Base-by-base conservation (phyloP, 768 basidiomycete species). In the Auricularia sp. region DNA sequence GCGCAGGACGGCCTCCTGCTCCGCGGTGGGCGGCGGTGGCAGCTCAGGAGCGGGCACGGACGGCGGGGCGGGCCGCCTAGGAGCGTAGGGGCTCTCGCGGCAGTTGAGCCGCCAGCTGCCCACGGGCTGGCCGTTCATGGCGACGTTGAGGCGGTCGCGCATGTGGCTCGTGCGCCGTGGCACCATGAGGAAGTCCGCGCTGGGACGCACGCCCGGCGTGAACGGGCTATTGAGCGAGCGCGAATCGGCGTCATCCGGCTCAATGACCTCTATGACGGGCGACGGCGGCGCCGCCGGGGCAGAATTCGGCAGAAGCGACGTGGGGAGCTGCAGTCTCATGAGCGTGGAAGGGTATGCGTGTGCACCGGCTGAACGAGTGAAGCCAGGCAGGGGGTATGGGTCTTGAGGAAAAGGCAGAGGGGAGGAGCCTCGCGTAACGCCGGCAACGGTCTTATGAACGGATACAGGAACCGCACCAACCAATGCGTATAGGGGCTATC, bases 361-460 rank as follows among this genome's bases (percentile, higher is more conserved):
- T 8, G 56, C 56, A 34, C 47, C 47, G 56, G 56, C 56, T 59
- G 34, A 59, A 59, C 16, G 56, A 59, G 56, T 59, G 56, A 59
- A 59, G 56, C 56, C 56, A 35, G 36, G 29, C 39, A 42, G 39
- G 4, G 39, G 7, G 13, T 42, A 21, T 56, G 35, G 54, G 16
- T 21, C 51, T 35, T n/a, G 11, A 64, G 36, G 56, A 24, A 24
- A 39, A 54, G 24, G 56, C 14, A 24, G 24, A 59, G 29, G 33
- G 16, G 24, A 56, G 24, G 24, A 59, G 24, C 8, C 13, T 13
- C 24, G 14, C 21, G 24, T 14, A 24, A 34, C 16, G 21, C 56
- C 56, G 56, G 13, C 13, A 34, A 14, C 56, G 56, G 56, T 24
- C 11, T 54, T 29, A 29, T 29, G 54, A 54, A n/a, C 39, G 39